Base-by-base conservation (phyloP, 768 basidiomycete species). In the Kwoniella heveanensis region DNA sequence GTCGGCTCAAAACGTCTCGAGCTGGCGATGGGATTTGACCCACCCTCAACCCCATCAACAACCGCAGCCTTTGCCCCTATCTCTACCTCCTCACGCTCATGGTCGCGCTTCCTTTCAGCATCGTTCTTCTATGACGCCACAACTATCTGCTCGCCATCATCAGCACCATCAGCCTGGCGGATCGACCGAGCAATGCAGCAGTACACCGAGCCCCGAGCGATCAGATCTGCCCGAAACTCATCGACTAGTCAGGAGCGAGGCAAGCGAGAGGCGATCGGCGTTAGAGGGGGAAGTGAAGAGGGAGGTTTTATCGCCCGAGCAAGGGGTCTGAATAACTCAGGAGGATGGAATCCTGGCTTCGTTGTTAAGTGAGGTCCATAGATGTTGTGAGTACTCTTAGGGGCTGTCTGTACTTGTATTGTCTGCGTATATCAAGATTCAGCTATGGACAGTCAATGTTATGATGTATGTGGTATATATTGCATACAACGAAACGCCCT, bases 221-320 rank as follows among this genome's bases (percentile, higher is more conserved):
- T 7, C 32, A 17, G 39, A 17, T 19, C 6, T 8, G 39, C 17
- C 15, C 15, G 39, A 44, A 10, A 19, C 9, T 10, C 17, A 44
- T 17, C 15, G 10, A 19, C 4, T 4, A 7, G 39, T 10, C 15
- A 17, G 17, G 3, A 44, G 10, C 10, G 39, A 6, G 32, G 32
- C 3, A 9, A 44, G 15, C 15, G 39, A 19, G 39, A 19, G 39
- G n/a, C n/a, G n/a, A 19, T 3, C 19, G 39, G 3, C 39, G 39
- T 3, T 17, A 19, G 39, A 19, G 39, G 17, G 6, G 19, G 10
- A 44, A n/a, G 57, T 58, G 48, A 58, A 58, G 47, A 49, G 30
- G n/a, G 46, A 58, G 29, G 29, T 58, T n/a, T 13, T 58, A 9
- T 46, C 57, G 13, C 57, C 57, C 10, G 15, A 44, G 39, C 39